Conservation (phyloP, 768 basidiomycete species). For the Stropharia rugosoannulata region DNA sequence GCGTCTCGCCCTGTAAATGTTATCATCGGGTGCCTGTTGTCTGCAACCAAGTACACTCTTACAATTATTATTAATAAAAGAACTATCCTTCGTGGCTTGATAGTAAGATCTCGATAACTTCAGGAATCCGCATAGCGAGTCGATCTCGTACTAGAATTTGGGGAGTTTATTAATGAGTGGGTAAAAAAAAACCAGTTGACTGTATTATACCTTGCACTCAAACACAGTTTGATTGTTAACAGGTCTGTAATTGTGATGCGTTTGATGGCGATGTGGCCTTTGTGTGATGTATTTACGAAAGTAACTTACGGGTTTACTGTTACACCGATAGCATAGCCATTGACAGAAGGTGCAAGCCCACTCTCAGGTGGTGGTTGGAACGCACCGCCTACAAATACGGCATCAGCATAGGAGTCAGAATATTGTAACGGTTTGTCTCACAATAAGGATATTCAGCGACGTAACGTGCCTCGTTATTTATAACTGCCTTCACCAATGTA, state of each 20-base stretch:
- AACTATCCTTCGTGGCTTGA: constrained; percentile 64
- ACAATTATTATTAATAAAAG: constrained; percentile 75
- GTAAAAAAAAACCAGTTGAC: not conserved
- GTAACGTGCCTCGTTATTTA: constrained; percentile 78
- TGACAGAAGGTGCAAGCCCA: constrained; percentile 59
- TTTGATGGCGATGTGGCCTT: not conserved
- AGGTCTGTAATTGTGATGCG: constrained; percentile 39
- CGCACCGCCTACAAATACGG: constrained; percentile 46
- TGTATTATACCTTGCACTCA: constrained; percentile 67
- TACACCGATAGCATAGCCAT: constrained; percentile 69
- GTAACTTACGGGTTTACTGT: constrained; percentile 67
- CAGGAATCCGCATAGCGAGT: constrained; percentile 76
- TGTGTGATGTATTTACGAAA: not conserved
- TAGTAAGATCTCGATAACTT: constrained; percentile 77
- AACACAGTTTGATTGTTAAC: constrained; percentile 71
- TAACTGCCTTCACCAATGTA: constrained; percentile 73
- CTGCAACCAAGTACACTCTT: constrained; percentile 17
- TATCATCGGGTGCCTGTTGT: not conserved
- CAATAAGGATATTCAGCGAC: constrained; percentile 76
- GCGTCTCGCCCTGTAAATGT: constrained; percentile 59
- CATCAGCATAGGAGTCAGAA: not conserved
- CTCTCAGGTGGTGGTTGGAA: constrained; percentile 83
- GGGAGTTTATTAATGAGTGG: no score
- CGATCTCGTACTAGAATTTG: constrained; percentile 64
- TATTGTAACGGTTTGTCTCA: constrained; percentile 16